phyloP scores from a whole-genome alignment of 2,329 filamentous ascomycete genomes.

The Fusarium tjaetaba region DNA sequence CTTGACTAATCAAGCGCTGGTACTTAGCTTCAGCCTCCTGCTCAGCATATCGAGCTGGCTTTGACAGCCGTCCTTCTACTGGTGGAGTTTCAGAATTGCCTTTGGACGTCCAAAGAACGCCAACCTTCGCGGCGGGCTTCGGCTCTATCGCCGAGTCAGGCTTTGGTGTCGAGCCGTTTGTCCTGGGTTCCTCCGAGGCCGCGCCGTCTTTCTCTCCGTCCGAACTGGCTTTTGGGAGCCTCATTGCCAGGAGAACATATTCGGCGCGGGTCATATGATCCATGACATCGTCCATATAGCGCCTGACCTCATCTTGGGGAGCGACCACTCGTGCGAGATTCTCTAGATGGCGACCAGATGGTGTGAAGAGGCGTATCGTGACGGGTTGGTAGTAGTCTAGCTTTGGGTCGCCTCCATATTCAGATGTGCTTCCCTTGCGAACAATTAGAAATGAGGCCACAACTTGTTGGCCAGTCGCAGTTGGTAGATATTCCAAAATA shows the following conservation, averaged over 20 bases:
- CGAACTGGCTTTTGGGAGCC: conserved; percentile 60
- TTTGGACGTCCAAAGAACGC: conserved; percentile 51
- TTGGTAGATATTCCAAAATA: conserved; percentile 73
- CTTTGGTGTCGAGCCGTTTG: conserved; percentile 46
- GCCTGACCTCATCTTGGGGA: conserved; percentile 68
- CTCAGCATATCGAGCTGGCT: conserved; percentile 48
- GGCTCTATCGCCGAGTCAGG: conserved; percentile 42
- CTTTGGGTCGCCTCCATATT: conserved; percentile 69
- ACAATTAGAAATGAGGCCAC: conserved; percentile 82
- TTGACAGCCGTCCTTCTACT: conserved; percentile 29
- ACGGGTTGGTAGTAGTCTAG: conserved; percentile 82
- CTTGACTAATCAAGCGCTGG: conserved; percentile 51
- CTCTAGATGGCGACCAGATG: conserved; percentile 66
- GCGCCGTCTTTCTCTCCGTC: conserved; percentile 46
- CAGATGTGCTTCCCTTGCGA: conserved; percentile 74
- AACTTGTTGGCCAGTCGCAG: conserved; percentile 64
- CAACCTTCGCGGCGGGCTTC: conserved; percentile 39
- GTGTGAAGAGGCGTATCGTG: conserved; percentile 67
- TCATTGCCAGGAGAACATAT: conserved; percentile 74
- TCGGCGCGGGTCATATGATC: conserved; percentile 74
- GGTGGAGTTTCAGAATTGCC: conserved; percentile 34
- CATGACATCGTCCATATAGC: conserved; percentile 78
- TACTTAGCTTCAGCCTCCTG: conserved; percentile 50
- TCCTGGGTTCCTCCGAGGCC: conserved; percentile 45
- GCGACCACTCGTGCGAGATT: conserved; percentile 70